A percentile compares a stretch with the other conserved stretches of the same genome.
phyloP scores from a whole-genome alignment of 208 protist genomes.

The Leishmania amazonensis region DNA sequence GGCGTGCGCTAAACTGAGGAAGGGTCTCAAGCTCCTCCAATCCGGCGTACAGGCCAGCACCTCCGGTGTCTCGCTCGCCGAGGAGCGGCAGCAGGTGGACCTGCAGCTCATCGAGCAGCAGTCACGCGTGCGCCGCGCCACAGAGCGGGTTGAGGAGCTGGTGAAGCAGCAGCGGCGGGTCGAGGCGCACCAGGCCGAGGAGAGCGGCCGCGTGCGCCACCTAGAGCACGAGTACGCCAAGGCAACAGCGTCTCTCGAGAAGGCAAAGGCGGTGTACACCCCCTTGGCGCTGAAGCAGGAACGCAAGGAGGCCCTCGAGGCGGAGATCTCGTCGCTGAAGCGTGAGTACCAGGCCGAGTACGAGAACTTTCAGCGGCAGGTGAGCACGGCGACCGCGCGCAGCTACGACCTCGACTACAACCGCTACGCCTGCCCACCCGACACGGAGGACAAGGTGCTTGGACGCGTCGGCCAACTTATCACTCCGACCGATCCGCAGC shows the following conservation, averaged over 20 bases:
- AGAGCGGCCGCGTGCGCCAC: constrained; percentile 30
- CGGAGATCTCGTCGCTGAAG: constrained; percentile 46
- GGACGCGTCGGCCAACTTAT: constrained; percentile 97
- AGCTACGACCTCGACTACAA: constrained; percentile 80
- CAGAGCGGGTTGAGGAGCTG: constrained; percentile 57
- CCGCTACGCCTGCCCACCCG: constrained; percentile 36
- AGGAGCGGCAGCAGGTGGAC: constrained; percentile 73
- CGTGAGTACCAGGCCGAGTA: constrained; percentile 60
- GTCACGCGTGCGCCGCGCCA: constrained; percentile 42
- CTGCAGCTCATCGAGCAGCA: constrained; percentile 58
- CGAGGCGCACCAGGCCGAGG: constrained; percentile 45
- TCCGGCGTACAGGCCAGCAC: constrained; percentile 81
- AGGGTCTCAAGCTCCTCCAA: constrained; percentile 68
- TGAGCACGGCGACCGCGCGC: constrained; percentile 26
- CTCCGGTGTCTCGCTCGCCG: constrained; percentile 77
- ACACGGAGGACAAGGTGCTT: constrained; percentile 56
- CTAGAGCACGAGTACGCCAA: constrained; percentile 36
- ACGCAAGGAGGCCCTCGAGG: constrained; percentile 42
- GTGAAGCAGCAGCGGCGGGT: constrained; percentile 45
- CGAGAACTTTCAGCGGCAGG: constrained; percentile 67
- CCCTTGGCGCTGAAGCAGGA: constrained; percentile 45
- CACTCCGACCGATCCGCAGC: constrained; percentile 59
- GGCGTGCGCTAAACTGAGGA: constrained; percentile 67
- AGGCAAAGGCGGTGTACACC: constrained; percentile 32
- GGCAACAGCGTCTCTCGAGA: constrained; percentile 42